Evolutionary conservation across 2,329 filamentous ascomycete species (phyloP), one percentile per base, ranked within the genome.

Genomic region (Sclerotinia trifoliorum): DNA sequence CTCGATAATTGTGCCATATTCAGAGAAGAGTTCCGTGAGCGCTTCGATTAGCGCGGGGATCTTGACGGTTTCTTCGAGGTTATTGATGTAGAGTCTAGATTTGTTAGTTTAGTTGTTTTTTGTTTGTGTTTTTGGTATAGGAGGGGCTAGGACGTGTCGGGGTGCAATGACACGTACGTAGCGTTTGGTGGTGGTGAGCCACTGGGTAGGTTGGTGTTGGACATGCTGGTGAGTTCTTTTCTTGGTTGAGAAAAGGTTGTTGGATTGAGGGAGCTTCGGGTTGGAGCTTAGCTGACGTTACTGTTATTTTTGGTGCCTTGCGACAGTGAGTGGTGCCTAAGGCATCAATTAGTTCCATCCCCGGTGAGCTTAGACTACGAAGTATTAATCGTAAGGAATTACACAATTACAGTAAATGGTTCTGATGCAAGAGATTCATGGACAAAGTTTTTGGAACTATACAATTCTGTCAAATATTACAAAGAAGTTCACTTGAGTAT

Each of bases 21-120:
- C 92, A 71, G 88, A 88, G 81, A 98, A 98, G 75, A 98, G 85
- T 71, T 89, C 88, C 29, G 81, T 82, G 21, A 99, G 84, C 0
- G 91, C 86, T 73, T 90, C 86, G 72, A 89, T 91, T 66, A 98
- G 84, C 13, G 87, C 81, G 46, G 93, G 90, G 68, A 92, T 84
- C 79, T 96, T 97, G 80, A 96, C 89, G 77, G 91, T 88, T 83
- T 98, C 95, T 80, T 97, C 92, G 69, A 99, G 88, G 78, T 97
- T 97, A 75, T 90, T 91, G 67, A 88, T 85, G 75, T 90, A 90
- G 65, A 90, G 86, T 70, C 87, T 90, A 78, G 69, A 54, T 35
- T 15, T n/a, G 52, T 29, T 46, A 26, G 51, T 57, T 48, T 49
- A n/a, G 26, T 32, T n/a, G n/a, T 32, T 5, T n/a, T 26, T 21